Base-by-base conservation (phyloP, 2,329 filamentous ascomycete genomes). In the Colletotrichum trifolii region DNA sequence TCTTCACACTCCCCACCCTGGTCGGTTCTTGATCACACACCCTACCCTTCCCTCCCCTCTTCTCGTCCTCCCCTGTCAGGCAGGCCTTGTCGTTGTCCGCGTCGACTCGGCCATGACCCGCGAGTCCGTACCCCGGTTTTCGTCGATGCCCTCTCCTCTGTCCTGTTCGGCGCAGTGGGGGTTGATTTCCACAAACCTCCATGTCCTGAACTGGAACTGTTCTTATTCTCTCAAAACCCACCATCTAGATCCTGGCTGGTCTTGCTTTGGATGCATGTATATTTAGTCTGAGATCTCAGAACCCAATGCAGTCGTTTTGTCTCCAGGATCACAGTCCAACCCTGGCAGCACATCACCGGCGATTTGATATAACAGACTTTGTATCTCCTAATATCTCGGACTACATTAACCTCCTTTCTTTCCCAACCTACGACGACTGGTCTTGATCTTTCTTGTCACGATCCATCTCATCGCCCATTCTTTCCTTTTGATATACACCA, bases 341-440 rank as follows among this genome's bases (percentile, higher is more conserved):
- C 64, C 64, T 33, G 39, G 64, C 43, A 25, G 48, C 64, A 49
- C 64, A 66, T 54, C 58, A 54, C 47, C 36, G 40, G 58, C 38
- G 17, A 34, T 15, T 65, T 58, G 49, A 25, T n/a, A 50, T 55
- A 55, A 65, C 54, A 58, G 49, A 47, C 38, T 54, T 25, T 39
- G 43, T 53, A 35, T 47, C 53, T 62, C 10, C 40, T 47, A 59
- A 33, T 25, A 34, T 17, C 64, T 64, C 56, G 40, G 58, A 43
- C 64, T 64, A 43, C 53, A 50, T 64, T 35, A 40, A 49, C 43
- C 42, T 52, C 45, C 38, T 54, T 56, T 66, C 64, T 64, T 59
- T 53, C 64, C 55, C 45, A 49, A 13, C n/a, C 35, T 42, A 54
- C 35, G 42, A 64, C 58, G 57, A 73, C 71, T 73, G 70, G 54